These are phyloP conservation scores for Seiridium unicorne DNA, from an alignment of 2,329 filamentous ascomycete genomes.

Conservation along the genomic window DNA sequence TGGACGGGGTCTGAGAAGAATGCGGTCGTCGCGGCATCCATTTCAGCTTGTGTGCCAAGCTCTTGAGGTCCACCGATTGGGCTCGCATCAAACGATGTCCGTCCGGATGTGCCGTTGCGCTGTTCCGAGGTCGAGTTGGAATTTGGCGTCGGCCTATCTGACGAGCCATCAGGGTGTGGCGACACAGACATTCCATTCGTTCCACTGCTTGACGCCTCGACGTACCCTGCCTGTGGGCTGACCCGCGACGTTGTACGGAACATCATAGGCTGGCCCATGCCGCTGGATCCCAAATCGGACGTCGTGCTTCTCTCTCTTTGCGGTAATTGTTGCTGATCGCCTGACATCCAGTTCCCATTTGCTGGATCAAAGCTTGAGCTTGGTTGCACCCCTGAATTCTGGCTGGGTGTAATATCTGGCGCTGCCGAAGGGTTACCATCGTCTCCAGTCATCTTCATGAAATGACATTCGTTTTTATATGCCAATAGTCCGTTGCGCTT, in stretches of 20 bases:
- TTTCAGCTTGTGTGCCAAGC: conserved; percentile 32
- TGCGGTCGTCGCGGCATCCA: conserved; percentile 32
- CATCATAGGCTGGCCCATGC: conserved; percentile 13
- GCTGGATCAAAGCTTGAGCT: conserved; percentile 7
- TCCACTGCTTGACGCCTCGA: conserved; percentile 39
- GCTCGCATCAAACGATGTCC: conserved; percentile 51
- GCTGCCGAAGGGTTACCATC: conserved; percentile 36
- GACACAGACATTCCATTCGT: conserved; percentile 47
- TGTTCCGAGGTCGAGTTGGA: conserved; percentile 52
- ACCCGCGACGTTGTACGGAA: conserved; percentile 8
- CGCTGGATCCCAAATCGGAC: conserved; percentile 10
- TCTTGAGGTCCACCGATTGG: conserved; percentile 45
- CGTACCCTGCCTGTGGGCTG: conserved; percentile 30
- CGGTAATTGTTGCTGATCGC: conserved; percentile 37
- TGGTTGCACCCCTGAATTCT: conserved; percentile 8
- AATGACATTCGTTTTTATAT: conserved; percentile 44
- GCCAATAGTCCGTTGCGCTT: conserved; percentile 35
- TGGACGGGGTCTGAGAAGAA: conserved; percentile 39
- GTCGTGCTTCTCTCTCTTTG: conserved; percentile 19
- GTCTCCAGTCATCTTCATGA: conserved; percentile 37
- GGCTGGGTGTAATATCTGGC: conserved; percentile 34
- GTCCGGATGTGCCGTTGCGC: conserved; percentile 26
- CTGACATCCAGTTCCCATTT: conserved; percentile 32
- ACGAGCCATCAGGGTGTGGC: conserved; percentile 45
- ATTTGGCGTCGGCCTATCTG: conserved; percentile 58